Conservation (phyloP, 495 filamentous ascomycete genomes). For the Pseudomonodictys pantanalensis region DNA sequence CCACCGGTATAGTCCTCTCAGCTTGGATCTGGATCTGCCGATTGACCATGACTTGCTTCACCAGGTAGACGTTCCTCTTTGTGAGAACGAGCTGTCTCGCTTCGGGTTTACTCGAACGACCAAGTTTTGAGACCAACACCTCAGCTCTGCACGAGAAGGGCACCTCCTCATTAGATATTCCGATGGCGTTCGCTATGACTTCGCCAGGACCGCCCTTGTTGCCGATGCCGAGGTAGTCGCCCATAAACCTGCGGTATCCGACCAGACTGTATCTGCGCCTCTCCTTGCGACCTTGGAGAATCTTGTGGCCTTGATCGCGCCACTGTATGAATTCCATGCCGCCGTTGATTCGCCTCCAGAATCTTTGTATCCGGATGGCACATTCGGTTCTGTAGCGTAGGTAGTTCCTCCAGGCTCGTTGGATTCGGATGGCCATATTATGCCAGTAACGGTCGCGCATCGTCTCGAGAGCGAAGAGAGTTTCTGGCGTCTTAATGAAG, state of each 20-base stretch:
- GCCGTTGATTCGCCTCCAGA: constrained; percentile 88
- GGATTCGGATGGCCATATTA: constrained; percentile 98
- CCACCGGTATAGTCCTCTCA: constrained; percentile 77
- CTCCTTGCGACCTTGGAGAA: constrained; percentile 84
- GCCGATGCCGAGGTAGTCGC: constrained; percentile 88
- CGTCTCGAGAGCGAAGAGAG: constrained; percentile 91
- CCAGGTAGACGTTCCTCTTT: constrained; percentile 77
- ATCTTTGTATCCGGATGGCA: constrained; percentile 88
- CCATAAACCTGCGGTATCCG: constrained; percentile 87
- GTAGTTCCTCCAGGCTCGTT: constrained; percentile 96
- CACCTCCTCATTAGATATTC: constrained; percentile 65
- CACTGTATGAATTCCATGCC: constrained; percentile 83
- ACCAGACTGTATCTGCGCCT: constrained; percentile 84
- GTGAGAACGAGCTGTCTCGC: constrained; percentile 85
- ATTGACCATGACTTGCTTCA: constrained; percentile 79
- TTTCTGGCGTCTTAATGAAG: constrained; percentile 98
- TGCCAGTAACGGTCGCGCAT: constrained; percentile 99
- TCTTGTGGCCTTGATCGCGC: constrained; percentile 82
- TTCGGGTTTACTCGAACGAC: constrained; percentile 87
- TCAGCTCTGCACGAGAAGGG: constrained; percentile 91
- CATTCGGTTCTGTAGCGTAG: constrained; percentile 88
- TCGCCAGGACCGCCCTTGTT: constrained; percentile 78
- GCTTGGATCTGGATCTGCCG: constrained; percentile 74
- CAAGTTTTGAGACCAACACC: constrained; percentile 86
- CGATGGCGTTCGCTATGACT: constrained; percentile 69